Conservation (phyloP, 768 basidiomycete genomes). For the Daedaleopsis sinensis region DNA sequence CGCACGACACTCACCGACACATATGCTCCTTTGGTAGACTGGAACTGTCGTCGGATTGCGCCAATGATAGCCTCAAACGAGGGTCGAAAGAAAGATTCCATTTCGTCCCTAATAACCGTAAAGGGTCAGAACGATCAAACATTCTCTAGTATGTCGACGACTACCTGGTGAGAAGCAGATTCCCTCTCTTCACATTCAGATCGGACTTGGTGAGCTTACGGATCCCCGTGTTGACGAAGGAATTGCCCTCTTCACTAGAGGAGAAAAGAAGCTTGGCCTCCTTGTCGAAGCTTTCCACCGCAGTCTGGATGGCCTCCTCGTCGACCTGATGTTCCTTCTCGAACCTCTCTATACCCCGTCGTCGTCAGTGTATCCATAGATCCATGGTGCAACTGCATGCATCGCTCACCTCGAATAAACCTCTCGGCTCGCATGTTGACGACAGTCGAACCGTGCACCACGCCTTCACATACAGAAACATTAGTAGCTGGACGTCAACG, state of each 20-base stretch:
- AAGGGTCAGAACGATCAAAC: neutral
- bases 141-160: too few relatives aligned
- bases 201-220: constrained; percentile 44
- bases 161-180: constrained; percentile 37
- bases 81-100: constrained; percentile 48
- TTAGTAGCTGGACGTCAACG: neutral
- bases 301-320: constrained; percentile 36
- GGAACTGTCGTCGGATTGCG: constrained; percentile 9
- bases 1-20: neutral
- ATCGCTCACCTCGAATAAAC: constrained; percentile 37
- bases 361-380: neutral
- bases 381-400: constrained; percentile 4
- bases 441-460: constrained; percentile 43
- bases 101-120: constrained; percentile 28
- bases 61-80: constrained; percentile 43
- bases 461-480: constrained; percentile 31
- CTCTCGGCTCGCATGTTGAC: constrained; percentile 39
- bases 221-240: constrained; percentile 17
- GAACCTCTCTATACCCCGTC: neutral
- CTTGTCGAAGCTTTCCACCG: constrained; percentile 44
- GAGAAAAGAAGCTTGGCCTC: constrained; percentile 47
- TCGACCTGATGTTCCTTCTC: constrained; percentile 33
- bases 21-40: neutral
- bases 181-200: constrained; percentile 42
- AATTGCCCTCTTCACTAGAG: constrained; percentile 30